Conservation (phyloP, 257 asterid species). For the Nicotiana otophora region DNA sequence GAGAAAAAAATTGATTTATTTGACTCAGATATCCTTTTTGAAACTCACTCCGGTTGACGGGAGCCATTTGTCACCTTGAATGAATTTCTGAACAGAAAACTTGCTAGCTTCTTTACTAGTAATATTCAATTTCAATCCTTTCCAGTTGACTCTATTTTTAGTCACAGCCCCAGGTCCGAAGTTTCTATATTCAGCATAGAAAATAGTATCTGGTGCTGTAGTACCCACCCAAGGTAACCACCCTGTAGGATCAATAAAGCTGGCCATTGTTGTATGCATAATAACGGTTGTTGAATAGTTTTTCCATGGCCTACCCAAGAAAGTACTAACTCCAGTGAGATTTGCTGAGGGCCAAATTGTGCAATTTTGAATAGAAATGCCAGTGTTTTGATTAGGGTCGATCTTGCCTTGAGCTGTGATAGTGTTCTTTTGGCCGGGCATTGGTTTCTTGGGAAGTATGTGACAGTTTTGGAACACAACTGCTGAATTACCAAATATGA, state of each 20-base stretch:
- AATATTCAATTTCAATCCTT: constrained; percentile 20
- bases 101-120: constrained; percentile 2
- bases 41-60: constrained; percentile 12
- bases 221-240: constrained; percentile 30
- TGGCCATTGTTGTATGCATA: constrained; percentile 1
- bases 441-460: constrained; percentile 17
- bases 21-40: constrained; percentile 11
- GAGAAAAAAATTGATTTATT: neutral
- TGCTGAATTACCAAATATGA: constrained; percentile 25
- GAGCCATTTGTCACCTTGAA: constrained; percentile 32
- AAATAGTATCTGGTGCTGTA: constrained; percentile 25
- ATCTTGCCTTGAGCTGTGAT: constrained; percentile 25
- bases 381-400: constrained; percentile 26
- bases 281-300: constrained; percentile 24
- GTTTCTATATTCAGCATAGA: constrained; percentile 26
- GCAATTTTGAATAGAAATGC: constrained; percentile 26
- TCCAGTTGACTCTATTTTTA: constrained; percentile 25
- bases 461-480: constrained; percentile 18
- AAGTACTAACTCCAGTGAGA: constrained; percentile 14
- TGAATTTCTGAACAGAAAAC: constrained; percentile 19
- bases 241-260: constrained; percentile 31
- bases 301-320: constrained; percentile 40
- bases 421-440: constrained; percentile 17
- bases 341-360: constrained; percentile 12
- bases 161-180: constrained; percentile 23